A percentile compares a stretch with the other conserved stretches of the same genome.
Evolutionary conservation across 768 basidiomycete genomes (phyloP).

Genomic region (Auricularia sp.): DNA sequence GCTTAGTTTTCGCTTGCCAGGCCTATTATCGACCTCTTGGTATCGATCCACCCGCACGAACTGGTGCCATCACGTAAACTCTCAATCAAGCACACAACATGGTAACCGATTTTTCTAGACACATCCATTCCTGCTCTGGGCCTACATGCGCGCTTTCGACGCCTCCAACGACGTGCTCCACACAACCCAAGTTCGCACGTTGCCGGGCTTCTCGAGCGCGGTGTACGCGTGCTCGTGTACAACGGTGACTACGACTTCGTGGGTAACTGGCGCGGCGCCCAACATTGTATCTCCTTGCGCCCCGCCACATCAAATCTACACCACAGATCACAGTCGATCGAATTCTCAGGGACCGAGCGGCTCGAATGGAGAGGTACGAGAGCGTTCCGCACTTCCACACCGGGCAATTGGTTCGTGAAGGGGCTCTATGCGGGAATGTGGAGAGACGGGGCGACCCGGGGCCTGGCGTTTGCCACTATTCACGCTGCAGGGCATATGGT

Average conservation of each 20-base stretch:
- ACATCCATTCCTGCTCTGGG: neutral
- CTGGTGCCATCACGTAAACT: neutral
- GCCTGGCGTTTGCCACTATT: neutral
- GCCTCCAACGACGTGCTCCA: neutral
- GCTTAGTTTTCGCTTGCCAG: neutral
- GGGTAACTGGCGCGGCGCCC: neutral
- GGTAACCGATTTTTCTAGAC: neutral
- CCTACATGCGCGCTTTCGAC: neutral
- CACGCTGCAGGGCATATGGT: neutral
- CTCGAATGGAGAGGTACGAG: neutral
- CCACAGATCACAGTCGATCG: too few species aligned
- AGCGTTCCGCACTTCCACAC: neutral
- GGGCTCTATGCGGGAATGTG: neutral
- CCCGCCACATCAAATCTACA: too few species aligned
- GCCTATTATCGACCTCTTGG: neutral
- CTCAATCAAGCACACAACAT: neutral
- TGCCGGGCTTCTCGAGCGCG: slow-evolving; percentile 3
- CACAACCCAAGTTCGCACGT: neutral
- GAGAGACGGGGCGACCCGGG: neutral
- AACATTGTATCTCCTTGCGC: neutral
- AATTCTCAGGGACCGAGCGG: neutral
- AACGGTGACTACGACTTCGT: slow-evolving; percentile 1
- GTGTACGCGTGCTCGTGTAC: slow-evolving; percentile 4
- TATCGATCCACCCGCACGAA: neutral
- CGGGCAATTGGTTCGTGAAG: neutral